Evolutionary conservation across 75 land plant species (phyloP).

Genomic region (Pinus tabuliformis): DNA sequence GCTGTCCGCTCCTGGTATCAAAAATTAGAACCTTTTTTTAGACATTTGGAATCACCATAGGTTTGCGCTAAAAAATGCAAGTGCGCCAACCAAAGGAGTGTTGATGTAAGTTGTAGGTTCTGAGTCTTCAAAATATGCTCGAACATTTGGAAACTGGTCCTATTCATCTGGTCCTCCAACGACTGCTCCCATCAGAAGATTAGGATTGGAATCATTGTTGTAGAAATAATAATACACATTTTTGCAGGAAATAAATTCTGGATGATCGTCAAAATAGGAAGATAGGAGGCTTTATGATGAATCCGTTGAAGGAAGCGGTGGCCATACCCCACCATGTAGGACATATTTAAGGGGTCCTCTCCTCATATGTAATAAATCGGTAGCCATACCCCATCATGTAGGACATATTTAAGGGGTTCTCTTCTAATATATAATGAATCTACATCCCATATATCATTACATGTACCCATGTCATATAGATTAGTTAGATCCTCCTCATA

Average conservation of each 20-base stretch:
- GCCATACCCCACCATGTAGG: slow-evolving; percentile 92
- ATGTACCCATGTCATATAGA: too few relatives aligned
- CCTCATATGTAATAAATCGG: slow-evolving; percentile 29
- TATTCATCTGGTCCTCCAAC: slow-evolving; percentile 73
- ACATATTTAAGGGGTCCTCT: slow-evolving; percentile 11
- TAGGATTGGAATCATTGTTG: slow-evolving; percentile 55
- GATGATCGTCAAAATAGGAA: slow-evolving; percentile 50
- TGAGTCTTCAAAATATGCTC: slow-evolving; percentile 24
- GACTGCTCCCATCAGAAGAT: slow-evolving; percentile 64
- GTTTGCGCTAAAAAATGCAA: too few relatives aligned
- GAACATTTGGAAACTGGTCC: slow-evolving; percentile 56
- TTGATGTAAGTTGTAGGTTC: too few relatives aligned
- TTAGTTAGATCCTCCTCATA: too few relatives aligned
- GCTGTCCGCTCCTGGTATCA: too few relatives aligned
- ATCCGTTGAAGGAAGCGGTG: slow-evolving; percentile 56
- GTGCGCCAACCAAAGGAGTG: too few relatives aligned
- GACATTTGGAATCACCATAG: too few relatives aligned
- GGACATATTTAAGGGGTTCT: too few relatives aligned
- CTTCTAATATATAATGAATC: too few relatives aligned
- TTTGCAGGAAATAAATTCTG: slow-evolving; percentile 46
- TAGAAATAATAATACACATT: slow-evolving; percentile 48
- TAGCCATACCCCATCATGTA: too few relatives aligned
- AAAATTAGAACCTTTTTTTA: too few relatives aligned
- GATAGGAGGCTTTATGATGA: slow-evolving; percentile 81
- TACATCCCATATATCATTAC: too few relatives aligned